These are phyloP conservation scores for Vitis amurensis DNA, from an alignment of 164 flowering plant species.

Conservation along the genomic window DNA sequence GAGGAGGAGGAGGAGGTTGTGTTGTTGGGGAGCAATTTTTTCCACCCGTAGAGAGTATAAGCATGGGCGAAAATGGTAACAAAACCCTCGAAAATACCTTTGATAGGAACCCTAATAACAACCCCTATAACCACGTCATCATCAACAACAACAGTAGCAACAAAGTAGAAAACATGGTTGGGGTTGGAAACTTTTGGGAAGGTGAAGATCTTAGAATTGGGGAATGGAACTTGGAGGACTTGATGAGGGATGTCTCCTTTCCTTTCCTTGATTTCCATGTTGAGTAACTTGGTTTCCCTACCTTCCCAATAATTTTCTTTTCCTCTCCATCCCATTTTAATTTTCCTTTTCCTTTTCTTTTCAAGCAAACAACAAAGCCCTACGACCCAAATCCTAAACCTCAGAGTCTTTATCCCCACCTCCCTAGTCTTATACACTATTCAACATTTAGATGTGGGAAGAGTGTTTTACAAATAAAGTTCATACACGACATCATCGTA, in stretches of 20 bases:
- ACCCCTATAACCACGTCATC: slow-evolving; percentile 5
- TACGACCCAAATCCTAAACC: no score
- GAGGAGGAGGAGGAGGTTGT: slow-evolving; percentile 27
- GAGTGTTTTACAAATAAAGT: no score
- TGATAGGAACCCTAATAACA: neutral
- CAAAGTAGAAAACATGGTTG: slow-evolving; percentile 28
- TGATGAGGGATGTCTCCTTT: slow-evolving; percentile 70
- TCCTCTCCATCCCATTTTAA: neutral
- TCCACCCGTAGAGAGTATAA: slow-evolving; percentile 54
- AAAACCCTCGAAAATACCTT: slow-evolving; percentile 1
- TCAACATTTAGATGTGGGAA: no score
- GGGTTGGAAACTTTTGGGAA: slow-evolving; percentile 45
- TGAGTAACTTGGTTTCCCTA: slow-evolving; percentile 5
- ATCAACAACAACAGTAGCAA: slow-evolving; percentile 19
- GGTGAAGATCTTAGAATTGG: slow-evolving; percentile 62
- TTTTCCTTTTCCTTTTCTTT: neutral
- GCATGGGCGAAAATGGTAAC: slow-evolving; percentile 30
- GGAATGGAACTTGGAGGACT: slow-evolving; percentile 85
- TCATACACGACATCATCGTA: no score
- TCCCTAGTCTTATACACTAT: no score
- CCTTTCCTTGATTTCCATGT: slow-evolving; percentile 72
- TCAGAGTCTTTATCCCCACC: no score
- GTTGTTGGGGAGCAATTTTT: slow-evolving; percentile 38
- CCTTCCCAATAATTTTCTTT: neutral
- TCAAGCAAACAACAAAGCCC: no score